Evolutionary conservation across 495 filamentous ascomycete genomes (phyloP), one percentile per base, ranked within the genome.

Genomic region (Chaetomium cochliodes): DNA sequence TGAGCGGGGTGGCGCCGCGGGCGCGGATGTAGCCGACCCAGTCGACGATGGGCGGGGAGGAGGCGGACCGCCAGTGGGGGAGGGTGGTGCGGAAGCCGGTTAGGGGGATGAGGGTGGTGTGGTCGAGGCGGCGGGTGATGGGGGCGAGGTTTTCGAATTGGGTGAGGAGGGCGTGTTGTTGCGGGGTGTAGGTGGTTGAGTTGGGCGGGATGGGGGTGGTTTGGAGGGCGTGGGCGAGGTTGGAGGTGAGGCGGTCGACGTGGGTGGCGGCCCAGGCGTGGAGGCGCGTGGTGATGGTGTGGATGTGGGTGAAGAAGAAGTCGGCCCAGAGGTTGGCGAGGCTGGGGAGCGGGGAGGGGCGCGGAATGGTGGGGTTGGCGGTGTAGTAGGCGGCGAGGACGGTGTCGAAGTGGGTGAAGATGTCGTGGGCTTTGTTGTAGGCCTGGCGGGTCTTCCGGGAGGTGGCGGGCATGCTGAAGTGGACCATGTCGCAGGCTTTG

Each of bases 241-340:
- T 15, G n/a, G 18, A 41, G 41, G 16, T 2, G 25, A 66, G 23
- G 16, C 11, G 13, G 15, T 61, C 18, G 55, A 60, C 52, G 39
- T 50, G 64, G n/a, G 47, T 9, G 2, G 37, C 6, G 25, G 37
- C 46, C 67, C 67, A 69, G 28, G 55, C 37, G 58, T 69, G 64
- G 7, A 54, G 20, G 39, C 64, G 60, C 18, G 39, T 46, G 20
- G 42, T 51, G 53, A 69, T 54, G 57, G 58, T 58, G 5, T 26
- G 25, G n/a, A 67, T 39, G 46, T 58, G 64, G 56, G 42, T 39
- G 46, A 67, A 65, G 60, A 62, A 69, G 64, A 57, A 69, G 25
- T 69, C 67, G 33, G 60, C 26, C 64, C 67, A 69, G 23, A 69
- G 64, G 37, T 69, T 55, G 16, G 60, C 61, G 22, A 51, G 16